Conservation (phyloP, 768 basidiomycete genomes). For the Lactarius evosmus region DNA sequence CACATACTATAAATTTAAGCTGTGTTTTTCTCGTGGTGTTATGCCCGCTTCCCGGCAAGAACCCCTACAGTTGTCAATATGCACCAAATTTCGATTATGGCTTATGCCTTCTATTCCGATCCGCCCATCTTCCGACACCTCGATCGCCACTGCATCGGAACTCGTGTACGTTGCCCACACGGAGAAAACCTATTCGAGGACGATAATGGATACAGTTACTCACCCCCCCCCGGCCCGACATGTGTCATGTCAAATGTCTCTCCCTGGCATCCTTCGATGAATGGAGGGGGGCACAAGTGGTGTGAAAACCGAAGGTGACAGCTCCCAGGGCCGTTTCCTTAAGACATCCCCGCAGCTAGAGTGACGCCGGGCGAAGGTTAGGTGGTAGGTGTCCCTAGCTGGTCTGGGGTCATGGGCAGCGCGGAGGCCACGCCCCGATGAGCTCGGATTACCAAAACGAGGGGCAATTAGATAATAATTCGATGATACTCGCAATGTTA, state of each 20-base stretch:
- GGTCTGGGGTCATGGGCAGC: background rate
- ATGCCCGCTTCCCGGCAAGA: background rate
- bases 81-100: slow-evolving; percentile 1
- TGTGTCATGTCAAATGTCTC: slow-evolving; percentile 5
- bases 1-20: background rate
- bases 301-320: slow-evolving; percentile 6
- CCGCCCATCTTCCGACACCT: slow-evolving; percentile 16
- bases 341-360: slow-evolving; percentile 1
- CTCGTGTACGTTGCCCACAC: slow-evolving; percentile 1
- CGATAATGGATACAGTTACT: background rate
- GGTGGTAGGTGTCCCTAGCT: slow-evolving; percentile 1
- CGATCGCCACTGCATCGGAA: slow-evolving; percentile 23
- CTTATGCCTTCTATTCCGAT: slow-evolving; percentile 20
- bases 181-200: background rate
- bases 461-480: background rate
- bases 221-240: slow-evolving; percentile 3
- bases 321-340: background rate
- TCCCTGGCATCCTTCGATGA: background rate
- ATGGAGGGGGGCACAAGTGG: slow-evolving; percentile 3
- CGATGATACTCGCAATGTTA: slow-evolving; percentile 1
- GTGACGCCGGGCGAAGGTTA: slow-evolving; percentile 9
- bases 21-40: slow-evolving; percentile 4
- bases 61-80: slow-evolving; percentile 14
- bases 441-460: slow-evolving; percentile 18
- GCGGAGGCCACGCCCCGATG: slow-evolving; percentile 16